Evolutionary conservation across 257 asterid species (phyloP).

Genomic region (Leptodermis oblonga): DNA sequence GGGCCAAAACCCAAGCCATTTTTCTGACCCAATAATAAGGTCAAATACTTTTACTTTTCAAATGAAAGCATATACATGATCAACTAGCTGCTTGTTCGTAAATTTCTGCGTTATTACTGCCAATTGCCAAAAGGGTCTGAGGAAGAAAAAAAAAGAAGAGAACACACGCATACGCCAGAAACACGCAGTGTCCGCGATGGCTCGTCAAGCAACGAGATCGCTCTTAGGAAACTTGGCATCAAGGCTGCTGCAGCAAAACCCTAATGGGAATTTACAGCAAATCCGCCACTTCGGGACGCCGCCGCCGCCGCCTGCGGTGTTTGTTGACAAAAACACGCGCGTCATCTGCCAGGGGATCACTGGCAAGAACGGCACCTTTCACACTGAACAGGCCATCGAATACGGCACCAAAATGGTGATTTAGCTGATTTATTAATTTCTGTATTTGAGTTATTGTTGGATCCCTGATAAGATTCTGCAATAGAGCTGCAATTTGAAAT

Average conservation of each 20-base stretch:
- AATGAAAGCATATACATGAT: too few relatives aligned
- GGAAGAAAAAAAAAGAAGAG: not conserved
- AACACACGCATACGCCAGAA: not conserved
- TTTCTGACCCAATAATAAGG: not conserved
- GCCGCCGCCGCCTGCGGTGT: slow-evolving; percentile 76
- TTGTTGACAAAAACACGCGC: slow-evolving; percentile 92
- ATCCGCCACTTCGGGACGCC: slow-evolving; percentile 71
- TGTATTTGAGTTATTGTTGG: not conserved
- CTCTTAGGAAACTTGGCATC: slow-evolving; percentile 53
- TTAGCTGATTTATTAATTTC: not conserved
- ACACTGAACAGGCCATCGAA: slow-evolving; percentile 94
- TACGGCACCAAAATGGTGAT: slow-evolving; percentile 91
- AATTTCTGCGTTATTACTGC: not conserved
- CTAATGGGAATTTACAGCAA: slow-evolving; percentile 34
- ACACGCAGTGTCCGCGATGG: slow-evolving; percentile 30
- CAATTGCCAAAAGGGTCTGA: not conserved
- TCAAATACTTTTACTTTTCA: not conserved
- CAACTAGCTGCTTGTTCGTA: not conserved
- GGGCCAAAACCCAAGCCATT: slow-evolving; percentile 2
- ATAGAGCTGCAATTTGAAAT: not conserved
- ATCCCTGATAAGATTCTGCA: not conserved
- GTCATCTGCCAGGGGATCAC: slow-evolving; percentile 94
- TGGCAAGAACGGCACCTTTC: slow-evolving; percentile 92
- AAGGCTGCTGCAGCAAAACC: slow-evolving; percentile 39
- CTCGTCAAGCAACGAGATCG: slow-evolving; percentile 55